phyloP scores from a whole-genome alignment of 1,284 basidiomycete genomes.

The Pseudozyma tsukubaensis region DNA sequence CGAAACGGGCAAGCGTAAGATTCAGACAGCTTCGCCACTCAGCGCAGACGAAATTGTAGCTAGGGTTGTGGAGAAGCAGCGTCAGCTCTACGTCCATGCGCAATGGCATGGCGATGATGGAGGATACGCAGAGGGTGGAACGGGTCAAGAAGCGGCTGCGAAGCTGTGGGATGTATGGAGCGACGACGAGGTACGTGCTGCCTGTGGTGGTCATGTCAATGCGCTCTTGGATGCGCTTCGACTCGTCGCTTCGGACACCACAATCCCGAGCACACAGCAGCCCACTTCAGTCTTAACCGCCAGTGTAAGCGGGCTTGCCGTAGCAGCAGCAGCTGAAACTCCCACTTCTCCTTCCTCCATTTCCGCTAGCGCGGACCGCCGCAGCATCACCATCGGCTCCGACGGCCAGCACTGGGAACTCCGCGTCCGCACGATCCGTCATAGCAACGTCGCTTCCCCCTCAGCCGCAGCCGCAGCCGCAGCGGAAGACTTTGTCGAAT shows the following conservation, averaged over 20 bases:
- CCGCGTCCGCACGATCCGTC: conserved; percentile 32
- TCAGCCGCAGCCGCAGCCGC: conserved; percentile 1
- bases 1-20: conserved; percentile 35
- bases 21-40: conserved; percentile 29
- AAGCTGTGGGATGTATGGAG: conserved; percentile 48
- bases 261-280: background rate
- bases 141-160: conserved; percentile 29
- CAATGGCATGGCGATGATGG: conserved; percentile 47
- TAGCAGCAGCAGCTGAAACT: background rate
- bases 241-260: conserved; percentile 25
- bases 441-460: conserved; percentile 19
- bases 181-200: conserved; percentile 34
- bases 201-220: conserved; percentile 29
- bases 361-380: conserved; percentile 8
- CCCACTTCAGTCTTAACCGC: background rate
- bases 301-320: background rate
- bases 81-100: conserved; percentile 39
- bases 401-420: conserved; percentile 35
- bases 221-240: conserved; percentile 35
- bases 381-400: conserved; percentile 24
- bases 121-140: conserved; percentile 5
- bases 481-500: conserved; percentile 33
- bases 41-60: conserved; percentile 34
- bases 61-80: conserved; percentile 38
- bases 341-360: background rate